Conservation (phyloP, 768 basidiomycete genomes). For the Porphyrellus cyaneotinctus region DNA sequence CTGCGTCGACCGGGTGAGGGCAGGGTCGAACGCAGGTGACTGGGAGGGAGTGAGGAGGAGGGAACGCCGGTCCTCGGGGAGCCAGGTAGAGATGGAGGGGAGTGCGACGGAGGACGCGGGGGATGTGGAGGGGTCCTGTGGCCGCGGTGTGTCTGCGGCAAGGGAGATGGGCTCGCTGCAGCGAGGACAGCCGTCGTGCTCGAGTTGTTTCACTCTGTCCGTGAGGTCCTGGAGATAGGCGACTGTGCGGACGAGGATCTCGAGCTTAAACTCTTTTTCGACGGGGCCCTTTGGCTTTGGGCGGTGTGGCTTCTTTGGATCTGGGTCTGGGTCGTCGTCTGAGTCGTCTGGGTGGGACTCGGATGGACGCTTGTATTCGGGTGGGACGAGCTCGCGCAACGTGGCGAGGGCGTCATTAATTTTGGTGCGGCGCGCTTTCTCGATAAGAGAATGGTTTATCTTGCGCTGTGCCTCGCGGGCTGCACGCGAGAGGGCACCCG, state of each 20-base stretch:
- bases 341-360: conserved; percentile 27
- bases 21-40: conserved; percentile 31
- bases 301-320: conserved; percentile 22
- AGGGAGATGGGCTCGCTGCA: conserved; percentile 21
- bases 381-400: conserved; percentile 73
- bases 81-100: conserved; percentile 69
- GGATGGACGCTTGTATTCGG: conserved; percentile 39
- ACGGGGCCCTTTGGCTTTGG: conserved; percentile 38
- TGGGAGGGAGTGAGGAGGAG: conserved; percentile 35
- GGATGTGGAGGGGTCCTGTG: background rate
- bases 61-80: conserved; percentile 37
- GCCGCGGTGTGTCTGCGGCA: background rate
- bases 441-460: conserved; percentile 92
- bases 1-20: conserved; percentile 27
- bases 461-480: conserved; percentile 86
- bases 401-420: conserved; percentile 88
- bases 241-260: conserved; percentile 82
- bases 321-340: conserved; percentile 35
- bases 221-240: conserved; percentile 71
- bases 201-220: conserved; percentile 46
- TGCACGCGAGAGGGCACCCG: conserved; percentile 65
- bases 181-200: conserved; percentile 25
- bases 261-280: conserved; percentile 90
- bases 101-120: conserved; percentile 30
- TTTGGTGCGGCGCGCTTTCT: conserved; percentile 90